Base-by-base conservation (phyloP, 1,284 basidiomycete genomes). In the Hypsizygus ulmarius region DNA sequence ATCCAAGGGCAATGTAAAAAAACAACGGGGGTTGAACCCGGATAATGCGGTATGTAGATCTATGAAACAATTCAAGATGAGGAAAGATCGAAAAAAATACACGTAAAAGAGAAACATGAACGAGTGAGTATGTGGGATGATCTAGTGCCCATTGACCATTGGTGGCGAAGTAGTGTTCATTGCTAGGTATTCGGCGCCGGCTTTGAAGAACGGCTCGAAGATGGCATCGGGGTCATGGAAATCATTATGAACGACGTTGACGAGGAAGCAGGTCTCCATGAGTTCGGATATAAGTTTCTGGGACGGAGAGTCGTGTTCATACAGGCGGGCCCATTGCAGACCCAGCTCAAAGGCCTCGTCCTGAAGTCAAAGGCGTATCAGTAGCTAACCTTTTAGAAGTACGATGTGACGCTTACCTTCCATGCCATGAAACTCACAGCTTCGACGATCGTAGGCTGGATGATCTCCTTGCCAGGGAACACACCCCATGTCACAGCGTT, bases 401-500 rank as follows among this genome's bases (percentile, higher is more conserved):
- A n/a, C 46, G 45, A 16, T 15, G 37, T 47, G 48, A 19, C 36
- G 56, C 77, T 21, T 46, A 87, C 90, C 82, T 96, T 97, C 93
- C 93, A 97, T 7, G 93, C 93, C 80, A 95, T 89, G 78, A 97
- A 97, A 62, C 93, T 96, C 55, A 93, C 85, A 25, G 90, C 89
- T 66, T 99, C 97, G 28, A 99, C 97, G 56, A 99, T 96, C 15
- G 97, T 99, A 21, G 96, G 95, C 65, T 99, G 97, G 41, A 97
- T 77, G 61, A 99, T 93, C 74, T 99, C 97, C 68, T 97, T 95
- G 35, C 92, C 93, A 14, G 97, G 96, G 79, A 98, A 99, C 5
- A 97, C 93, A 57, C 96, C 97, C 97, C 96, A 99, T 0, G 97
- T 99, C 39, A 99, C 97, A 5, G 97, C 97, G 61, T 98, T 99